phyloP scores from a whole-genome alignment of 2,329 filamentous ascomycete genomes.

The Lasiodiplodia citricola region DNA sequence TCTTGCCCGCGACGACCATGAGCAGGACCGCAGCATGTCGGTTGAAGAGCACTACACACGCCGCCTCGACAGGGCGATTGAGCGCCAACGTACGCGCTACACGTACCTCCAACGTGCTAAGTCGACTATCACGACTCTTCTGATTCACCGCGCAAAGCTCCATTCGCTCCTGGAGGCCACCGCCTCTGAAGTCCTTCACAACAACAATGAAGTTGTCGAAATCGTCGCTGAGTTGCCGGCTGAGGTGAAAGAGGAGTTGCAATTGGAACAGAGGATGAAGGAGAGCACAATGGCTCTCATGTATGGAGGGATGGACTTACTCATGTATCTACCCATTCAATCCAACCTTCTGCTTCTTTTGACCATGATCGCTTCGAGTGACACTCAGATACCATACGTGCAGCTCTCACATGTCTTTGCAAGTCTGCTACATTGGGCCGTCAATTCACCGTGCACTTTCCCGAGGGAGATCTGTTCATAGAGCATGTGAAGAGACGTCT shows the following conservation, averaged over 20 bases:
- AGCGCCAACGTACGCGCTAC: neutral
- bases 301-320: no score
- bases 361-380: no score
- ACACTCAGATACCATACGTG: no score
- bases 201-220: neutral
- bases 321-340: no score
- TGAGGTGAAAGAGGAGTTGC: neutral
- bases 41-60: slow-evolving; percentile 37
- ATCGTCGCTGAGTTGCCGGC: neutral
- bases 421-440: no score
- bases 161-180: neutral
- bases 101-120: neutral
- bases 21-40: slow-evolving; percentile 32
- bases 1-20: slow-evolving; percentile 29
- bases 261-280: no score
- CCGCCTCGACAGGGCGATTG: slow-evolving; percentile 29
- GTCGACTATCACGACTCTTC: neutral
- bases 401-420: no score
- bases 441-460: no score
- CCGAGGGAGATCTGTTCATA: no score
- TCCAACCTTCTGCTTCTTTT: no score
- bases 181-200: neutral
- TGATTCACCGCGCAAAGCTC: neutral
- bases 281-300: no score
- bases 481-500: no score